Percentiles rank a stretch among this genome's conserved stretches.
phyloP scores from a whole-genome alignment of 805 yeast species.

The Saturnispora ahearnii region DNA sequence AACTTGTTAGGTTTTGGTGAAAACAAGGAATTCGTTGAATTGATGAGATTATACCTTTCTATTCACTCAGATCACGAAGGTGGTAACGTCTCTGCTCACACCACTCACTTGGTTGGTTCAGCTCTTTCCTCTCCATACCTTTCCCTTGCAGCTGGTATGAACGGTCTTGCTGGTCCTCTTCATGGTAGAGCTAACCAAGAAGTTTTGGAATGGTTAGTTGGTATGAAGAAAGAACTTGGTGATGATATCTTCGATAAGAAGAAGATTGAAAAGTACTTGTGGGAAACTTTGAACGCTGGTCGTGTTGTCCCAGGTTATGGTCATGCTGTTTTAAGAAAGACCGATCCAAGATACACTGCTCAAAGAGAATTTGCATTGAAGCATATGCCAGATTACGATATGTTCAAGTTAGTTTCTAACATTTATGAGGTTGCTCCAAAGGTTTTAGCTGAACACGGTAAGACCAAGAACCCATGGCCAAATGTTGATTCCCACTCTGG shows the following conservation, averaged over 20 bases:
- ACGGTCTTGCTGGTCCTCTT: conserved; percentile 82
- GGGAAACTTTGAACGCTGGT: conserved; percentile 73
- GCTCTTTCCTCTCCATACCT: conserved; percentile 73
- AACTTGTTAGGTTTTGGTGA: conserved; percentile 51
- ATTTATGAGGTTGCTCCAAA: conserved; percentile 78
- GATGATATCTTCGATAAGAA: conserved; percentile 57
- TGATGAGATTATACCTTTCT: conserved; percentile 72
- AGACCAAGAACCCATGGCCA: conserved; percentile 92
- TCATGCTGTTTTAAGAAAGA: conserved; percentile 80
- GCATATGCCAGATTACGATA: conserved; percentile 70
- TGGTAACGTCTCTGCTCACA: conserved; percentile 82
- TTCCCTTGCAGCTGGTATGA: conserved; percentile 72
- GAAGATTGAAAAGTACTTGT: conserved; percentile 64
- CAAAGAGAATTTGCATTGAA: conserved; percentile 72
- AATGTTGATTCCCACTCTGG: conserved; percentile 86
- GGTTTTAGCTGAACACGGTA: conserved; percentile 75
- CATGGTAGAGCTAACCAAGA: conserved; percentile 88
- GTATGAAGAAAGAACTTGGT: conserved; percentile 54
- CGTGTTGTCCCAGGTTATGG: conserved; percentile 88
- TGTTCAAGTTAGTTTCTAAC: conserved; percentile 69
- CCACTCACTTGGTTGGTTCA: conserved; percentile 79
- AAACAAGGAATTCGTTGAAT: conserved; percentile 63
- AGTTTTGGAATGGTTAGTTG: conserved; percentile 72
- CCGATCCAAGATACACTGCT: conserved; percentile 83
- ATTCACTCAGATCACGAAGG: conserved; percentile 88